These are phyloP conservation scores for Abelmoschus esculentus DNA, from an alignment of 345 rosid genomes.

Conservation along the genomic window DNA sequence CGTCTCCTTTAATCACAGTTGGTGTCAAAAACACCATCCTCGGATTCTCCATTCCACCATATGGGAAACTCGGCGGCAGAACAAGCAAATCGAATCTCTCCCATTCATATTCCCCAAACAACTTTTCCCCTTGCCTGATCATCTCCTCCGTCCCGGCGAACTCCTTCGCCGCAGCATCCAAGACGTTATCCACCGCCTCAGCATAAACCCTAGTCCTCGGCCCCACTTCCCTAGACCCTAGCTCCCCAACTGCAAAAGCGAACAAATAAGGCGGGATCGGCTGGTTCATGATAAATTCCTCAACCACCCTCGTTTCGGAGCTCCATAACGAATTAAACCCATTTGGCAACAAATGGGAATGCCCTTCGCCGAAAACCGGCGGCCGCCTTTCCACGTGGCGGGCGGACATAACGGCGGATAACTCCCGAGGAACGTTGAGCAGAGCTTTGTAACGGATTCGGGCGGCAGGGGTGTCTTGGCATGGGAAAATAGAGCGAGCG, in stretches of 20 bases:
- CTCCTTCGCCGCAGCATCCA: conserved; percentile 75
- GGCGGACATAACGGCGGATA: conserved; percentile 89
- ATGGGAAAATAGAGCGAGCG: conserved; percentile 86
- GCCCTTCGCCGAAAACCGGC: conserved; percentile 44
- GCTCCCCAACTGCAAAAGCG: conserved; percentile 84
- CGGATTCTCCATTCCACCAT: conserved; percentile 93
- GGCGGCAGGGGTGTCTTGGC: conserved; percentile 94
- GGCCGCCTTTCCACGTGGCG: conserved; percentile 53
- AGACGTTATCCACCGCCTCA: conserved; percentile 43
- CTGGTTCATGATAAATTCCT: conserved; percentile 84
- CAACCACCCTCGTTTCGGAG: conserved; percentile 65
- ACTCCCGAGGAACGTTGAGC: conserved; percentile 53
- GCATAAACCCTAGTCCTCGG: conserved; percentile 78
- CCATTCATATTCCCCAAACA: conserved; percentile 81
- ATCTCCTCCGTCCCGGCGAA: conserved; percentile 88
- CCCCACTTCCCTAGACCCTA: conserved; percentile 76
- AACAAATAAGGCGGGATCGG: conserved; percentile 90
- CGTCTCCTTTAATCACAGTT: conserved; percentile 84
- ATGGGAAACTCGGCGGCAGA: conserved; percentile 88
- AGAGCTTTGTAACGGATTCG: conserved; percentile 55
- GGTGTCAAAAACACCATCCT: conserved; percentile 88
- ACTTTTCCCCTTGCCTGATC: conserved; percentile 72
- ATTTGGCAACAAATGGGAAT: conserved; percentile 4
- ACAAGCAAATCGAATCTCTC: conserved; percentile 84
- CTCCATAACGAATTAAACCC: conserved; percentile 44